These are phyloP conservation scores for Luvunga scandens DNA, from an alignment of 345 rosid genomes.

Conservation along the genomic window DNA sequence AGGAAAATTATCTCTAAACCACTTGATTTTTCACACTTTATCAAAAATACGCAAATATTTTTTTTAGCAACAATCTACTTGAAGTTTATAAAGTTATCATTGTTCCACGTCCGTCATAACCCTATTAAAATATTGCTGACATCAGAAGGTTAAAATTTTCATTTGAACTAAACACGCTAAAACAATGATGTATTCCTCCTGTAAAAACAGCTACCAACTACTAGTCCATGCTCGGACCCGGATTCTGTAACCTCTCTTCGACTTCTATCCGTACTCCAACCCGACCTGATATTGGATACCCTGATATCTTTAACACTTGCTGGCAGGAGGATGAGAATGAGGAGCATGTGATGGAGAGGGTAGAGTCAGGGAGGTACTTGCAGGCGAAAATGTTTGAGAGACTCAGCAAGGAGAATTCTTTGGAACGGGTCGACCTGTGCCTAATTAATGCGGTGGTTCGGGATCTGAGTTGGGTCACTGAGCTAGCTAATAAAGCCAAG, in stretches of 20 bases:
- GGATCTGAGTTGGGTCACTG: conserved; percentile 84
- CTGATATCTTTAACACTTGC: conserved; percentile 48
- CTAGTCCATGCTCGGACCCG: conserved; percentile 51
- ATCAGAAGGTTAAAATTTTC: too few species aligned
- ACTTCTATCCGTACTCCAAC: conserved; percentile 43
- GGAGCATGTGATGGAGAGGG: conserved; percentile 71
- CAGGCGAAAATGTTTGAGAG: conserved; percentile 65
- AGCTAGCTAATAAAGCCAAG: conserved; percentile 42
- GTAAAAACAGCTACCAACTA: too few species aligned
- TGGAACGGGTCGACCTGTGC: conserved; percentile 34
- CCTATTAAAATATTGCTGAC: too few species aligned
- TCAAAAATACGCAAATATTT: too few species aligned
- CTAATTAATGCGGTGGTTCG: conserved; percentile 29
- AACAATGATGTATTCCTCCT: too few species aligned
- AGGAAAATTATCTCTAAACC: too few species aligned
- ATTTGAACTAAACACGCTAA: too few species aligned
- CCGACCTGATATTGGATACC: conserved; percentile 31
- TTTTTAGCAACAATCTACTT: too few species aligned
- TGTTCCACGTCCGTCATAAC: too few species aligned
- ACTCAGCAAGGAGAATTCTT: conserved; percentile 60
- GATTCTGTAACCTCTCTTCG: conserved; percentile 48
- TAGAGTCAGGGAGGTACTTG: conserved; percentile 76
- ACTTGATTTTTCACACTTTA: too few species aligned
- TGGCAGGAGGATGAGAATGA: conserved; percentile 42
- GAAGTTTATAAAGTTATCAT: too few species aligned